Evolutionary conservation across 2,329 filamentous ascomycete genomes (phyloP), one percentile per base, ranked within the genome.

Genomic region (Epichloe gansuensis): DNA sequence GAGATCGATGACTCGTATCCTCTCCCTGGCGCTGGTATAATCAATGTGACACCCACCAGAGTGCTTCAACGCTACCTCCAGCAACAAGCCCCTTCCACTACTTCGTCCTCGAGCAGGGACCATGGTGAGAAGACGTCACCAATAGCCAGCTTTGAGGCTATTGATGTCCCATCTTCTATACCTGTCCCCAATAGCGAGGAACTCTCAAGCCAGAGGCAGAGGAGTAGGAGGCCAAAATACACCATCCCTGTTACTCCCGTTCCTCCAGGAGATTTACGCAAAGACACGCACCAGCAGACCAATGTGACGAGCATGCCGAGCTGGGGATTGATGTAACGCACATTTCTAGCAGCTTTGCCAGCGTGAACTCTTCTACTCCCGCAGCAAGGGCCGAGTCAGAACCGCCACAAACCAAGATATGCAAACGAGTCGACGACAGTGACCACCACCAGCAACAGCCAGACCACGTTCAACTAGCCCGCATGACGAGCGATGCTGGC

Each of bases 1-100:
- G 67, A 75, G 31, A 69, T 83, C 21, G 71, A 69, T 9, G 80
- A 83, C 59, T 83, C 80, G 0, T 74, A 79, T 57, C 74, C 60
- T 48, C 64, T 70, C 54, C 67, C 67, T 7, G 62, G 63, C 47
- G 52, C 60, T 4, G 57, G 56, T 5, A 25, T 67, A 21, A 52
- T 67, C 11, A 55, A 56, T 8, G 56, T 57, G 17, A 76, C 80
- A 0, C 78, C 79, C 0, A 75, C 73, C 1, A 69, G 74, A 41
- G 64, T 78, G 1, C 58, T 81, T 11, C 72, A 77, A 54, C 69
- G 72, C 25, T 77, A 75, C 54, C 65, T 78, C 38, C 3, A 71
- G 73, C 3, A 71, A 73, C 48, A 57, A 21, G 58, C 8, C 49
- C 2, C 35, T 11, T 28, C 49, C 5, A 17, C 50, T 15, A 45